A percentile compares a stretch with the other conserved stretches of the same genome.
Conservation (phyloP, 2,329 filamentous ascomycete species). For the Stagonosporopsis tanaceti region DNA sequence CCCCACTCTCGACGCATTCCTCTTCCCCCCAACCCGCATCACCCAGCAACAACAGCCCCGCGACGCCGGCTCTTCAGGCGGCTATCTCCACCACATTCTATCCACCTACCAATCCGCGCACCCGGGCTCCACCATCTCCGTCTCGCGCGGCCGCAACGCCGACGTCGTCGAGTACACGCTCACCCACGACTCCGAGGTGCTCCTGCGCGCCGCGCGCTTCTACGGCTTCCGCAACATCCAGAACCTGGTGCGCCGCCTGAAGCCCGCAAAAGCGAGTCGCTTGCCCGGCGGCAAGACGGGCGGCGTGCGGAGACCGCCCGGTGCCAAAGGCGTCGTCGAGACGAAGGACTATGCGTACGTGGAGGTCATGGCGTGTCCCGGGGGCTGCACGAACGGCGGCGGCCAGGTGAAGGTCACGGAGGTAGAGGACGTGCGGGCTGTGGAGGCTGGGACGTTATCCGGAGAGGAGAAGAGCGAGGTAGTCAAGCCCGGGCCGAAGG, state of each 20-base stretch:
- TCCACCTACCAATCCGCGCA: constrained; percentile 74
- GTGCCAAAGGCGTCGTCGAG: constrained; percentile 59
- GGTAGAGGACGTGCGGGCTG: constrained; percentile 57
- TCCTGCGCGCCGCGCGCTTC: constrained; percentile 71
- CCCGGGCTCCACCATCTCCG: constrained; percentile 75
- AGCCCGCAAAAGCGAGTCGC: constrained; percentile 76
- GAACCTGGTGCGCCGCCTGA: constrained; percentile 91
- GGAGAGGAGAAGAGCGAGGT: not conserved
- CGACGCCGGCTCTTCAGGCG: constrained; percentile 81
- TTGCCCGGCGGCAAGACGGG: constrained; percentile 46
- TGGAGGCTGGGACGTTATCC: constrained; percentile 21
- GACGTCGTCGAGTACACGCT: constrained; percentile 90
- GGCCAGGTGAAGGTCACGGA: constrained; percentile 94
- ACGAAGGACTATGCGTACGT: constrained; percentile 86
- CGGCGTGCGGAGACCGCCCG: constrained; percentile 73
- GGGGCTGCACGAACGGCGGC: constrained; percentile 97
- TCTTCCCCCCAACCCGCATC: constrained; percentile 66
- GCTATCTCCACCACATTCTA: constrained; percentile 86
- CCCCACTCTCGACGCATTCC: constrained; percentile 70
- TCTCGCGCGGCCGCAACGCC: constrained; percentile 80
- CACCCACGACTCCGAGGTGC: constrained; percentile 55
- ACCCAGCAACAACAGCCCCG: constrained; percentile 53
- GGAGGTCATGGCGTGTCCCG: constrained; percentile 98
- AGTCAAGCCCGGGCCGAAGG: constrained; percentile 71
- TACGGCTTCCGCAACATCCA: constrained; percentile 99